Base-by-base conservation (phyloP, 495 filamentous ascomycete genomes). In the Penicillium goetzii region DNA sequence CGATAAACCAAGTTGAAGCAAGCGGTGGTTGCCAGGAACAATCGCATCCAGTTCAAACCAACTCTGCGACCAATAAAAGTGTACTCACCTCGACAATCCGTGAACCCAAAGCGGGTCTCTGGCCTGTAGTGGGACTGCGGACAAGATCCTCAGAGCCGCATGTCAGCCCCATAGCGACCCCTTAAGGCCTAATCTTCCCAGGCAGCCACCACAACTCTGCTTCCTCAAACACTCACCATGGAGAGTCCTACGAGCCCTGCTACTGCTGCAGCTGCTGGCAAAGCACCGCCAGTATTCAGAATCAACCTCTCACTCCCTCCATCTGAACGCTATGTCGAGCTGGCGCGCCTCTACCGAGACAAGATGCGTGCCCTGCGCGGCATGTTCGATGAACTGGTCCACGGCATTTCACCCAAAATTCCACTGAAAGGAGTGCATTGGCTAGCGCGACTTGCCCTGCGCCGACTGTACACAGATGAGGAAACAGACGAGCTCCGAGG, bases 301-400 rank as follows among this genome's bases (percentile, higher is more conserved):
- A 86, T 90, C 64, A 79, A 90, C 63, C 80, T 90, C 14, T 85
- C 84, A 0, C 78, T 83, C 11, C 80, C 86, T 6, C 87, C 88
- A 28, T 47, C 65, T 17, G 72, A 84, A 56, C 79, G 87, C 28
- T 89, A 89, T 70, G 69, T 80, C 52, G 63, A 78, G 17, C 62
- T 88, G 1, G 81, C 80, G 19, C 65, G 38, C 6, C 71, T 76
- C 17, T 84, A 86, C 66, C 75, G 75, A 34, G 63, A 73, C 19
- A 63, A 74, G 40, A 74, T 86, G 60, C 61, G 62, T 7, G 63
- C 69, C 25, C 67, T 88, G 12, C 76, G 74, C 0, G 62, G 64
- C 12, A 67, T 88, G 12, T 86, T 88, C 65, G 82, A 87, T 41
- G 72, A 79, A 2, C 61, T 83, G 12, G 55, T 81, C 28, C 26